A percentile compares a stretch with the other conserved stretches of the same genome.
phyloP scores from a whole-genome alignment of 805 yeast genomes.

The Spathaspora sp. region DNA sequence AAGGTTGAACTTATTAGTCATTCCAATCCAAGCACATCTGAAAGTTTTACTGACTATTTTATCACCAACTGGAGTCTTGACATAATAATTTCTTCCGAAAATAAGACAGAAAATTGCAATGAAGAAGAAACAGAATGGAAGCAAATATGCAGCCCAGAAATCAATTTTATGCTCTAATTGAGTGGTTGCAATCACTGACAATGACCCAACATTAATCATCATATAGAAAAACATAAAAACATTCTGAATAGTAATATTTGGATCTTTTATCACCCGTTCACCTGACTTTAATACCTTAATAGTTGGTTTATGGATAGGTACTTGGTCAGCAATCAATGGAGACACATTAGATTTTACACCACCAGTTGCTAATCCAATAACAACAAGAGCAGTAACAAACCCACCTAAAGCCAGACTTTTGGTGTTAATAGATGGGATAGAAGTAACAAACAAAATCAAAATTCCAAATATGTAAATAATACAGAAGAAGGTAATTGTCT shows the following conservation, averaged over 20 bases:
- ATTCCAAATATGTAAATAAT: constrained; percentile 60
- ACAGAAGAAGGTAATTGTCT: constrained; percentile 59
- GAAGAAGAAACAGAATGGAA: constrained; percentile 59
- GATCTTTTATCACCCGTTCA: constrained; percentile 47
- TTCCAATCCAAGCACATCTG: constrained; percentile 35
- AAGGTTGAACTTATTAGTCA: constrained; percentile 46
- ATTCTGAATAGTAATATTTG: constrained; percentile 64
- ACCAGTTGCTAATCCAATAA: constrained; percentile 75
- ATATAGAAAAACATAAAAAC: constrained; percentile 73
- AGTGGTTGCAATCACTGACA: constrained; percentile 75
- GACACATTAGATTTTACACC: constrained; percentile 75
- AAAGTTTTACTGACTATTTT: constrained; percentile 54
- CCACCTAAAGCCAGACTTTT: constrained; percentile 59
- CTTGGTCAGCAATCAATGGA: constrained; percentile 64
- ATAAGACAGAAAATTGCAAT: constrained; percentile 47
- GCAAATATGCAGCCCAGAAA: constrained; percentile 68
- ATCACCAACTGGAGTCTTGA: constrained; percentile 57
- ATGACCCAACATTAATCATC: constrained; percentile 70
- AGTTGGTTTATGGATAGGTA: constrained; percentile 35
- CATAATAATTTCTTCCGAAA: constrained; percentile 49
- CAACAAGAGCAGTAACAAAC: constrained; percentile 48
- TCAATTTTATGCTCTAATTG: constrained; percentile 63
- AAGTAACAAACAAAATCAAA: constrained; percentile 61
- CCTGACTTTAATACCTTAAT: constrained; percentile 35
- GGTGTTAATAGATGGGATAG: constrained; percentile 54